phyloP scores from a whole-genome alignment of 345 rosid genomes.

The Lepidium didymum region DNA sequence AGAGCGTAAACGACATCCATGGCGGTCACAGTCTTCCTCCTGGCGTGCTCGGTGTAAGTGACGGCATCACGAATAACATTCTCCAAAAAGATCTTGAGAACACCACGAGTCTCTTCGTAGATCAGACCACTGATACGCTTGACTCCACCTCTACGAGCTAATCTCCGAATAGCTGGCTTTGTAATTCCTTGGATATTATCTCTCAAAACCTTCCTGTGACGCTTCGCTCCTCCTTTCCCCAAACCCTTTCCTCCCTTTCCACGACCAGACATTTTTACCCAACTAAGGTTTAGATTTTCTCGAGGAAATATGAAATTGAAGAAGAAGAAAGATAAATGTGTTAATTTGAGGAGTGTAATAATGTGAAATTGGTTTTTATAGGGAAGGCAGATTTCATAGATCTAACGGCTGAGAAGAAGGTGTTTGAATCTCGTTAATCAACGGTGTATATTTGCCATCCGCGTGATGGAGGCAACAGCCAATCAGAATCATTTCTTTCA shows the following conservation, averaged over 20 bases:
- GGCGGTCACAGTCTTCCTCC: slow-evolving; percentile 42
- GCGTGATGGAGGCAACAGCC: not conserved
- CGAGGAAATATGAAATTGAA: not conserved
- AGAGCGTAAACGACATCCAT: slow-evolving; percentile 42
- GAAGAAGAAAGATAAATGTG: not conserved
- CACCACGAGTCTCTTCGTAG: slow-evolving; percentile 37
- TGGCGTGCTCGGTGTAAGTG: slow-evolving; percentile 34
- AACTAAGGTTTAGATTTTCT: not conserved
- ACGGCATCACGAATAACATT: slow-evolving; percentile 32
- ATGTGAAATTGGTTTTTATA: slow-evolving; percentile 16
- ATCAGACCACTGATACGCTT: slow-evolving; percentile 50
- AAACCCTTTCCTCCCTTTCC: slow-evolving; percentile 37
- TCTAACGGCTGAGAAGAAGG: slow-evolving; percentile 14
- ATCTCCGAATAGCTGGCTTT: slow-evolving; percentile 35
- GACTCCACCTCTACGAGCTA: slow-evolving; percentile 46
- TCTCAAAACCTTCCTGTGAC: slow-evolving; percentile 35
- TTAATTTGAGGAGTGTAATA: rapidly evolving
- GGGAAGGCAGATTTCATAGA: not conserved
- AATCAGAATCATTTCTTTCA: not conserved
- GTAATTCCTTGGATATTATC: slow-evolving; percentile 37
- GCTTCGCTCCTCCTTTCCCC: slow-evolving; percentile 35
- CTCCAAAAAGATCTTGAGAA: slow-evolving; percentile 34
- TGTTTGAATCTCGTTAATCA: slow-evolving; percentile 11
- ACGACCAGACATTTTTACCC: slow-evolving; percentile 25
- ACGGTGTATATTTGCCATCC: not conserved